Evolutionary conservation across 2,329 filamentous ascomycete species (phyloP), one percentile per base, ranked within the genome.

Genomic region (Phyllachora maydis): DNA sequence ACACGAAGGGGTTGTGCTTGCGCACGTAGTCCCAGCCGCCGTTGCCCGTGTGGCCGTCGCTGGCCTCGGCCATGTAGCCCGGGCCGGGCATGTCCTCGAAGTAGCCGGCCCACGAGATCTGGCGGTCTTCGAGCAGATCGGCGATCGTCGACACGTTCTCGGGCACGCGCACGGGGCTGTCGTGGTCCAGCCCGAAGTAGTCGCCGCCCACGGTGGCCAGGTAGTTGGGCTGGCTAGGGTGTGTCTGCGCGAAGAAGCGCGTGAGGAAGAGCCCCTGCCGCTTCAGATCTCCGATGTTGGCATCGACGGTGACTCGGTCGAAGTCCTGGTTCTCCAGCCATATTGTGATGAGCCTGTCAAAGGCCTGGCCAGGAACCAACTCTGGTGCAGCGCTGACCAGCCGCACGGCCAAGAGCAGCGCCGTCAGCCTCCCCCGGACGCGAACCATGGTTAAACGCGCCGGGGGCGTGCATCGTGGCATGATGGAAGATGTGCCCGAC

Each of bases 251-350:
- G 33, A 49, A 54, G 38, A 55, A 57, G 11, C 46, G 37, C 4
- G 47, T 50, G 21, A 56, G 42, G 10, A 50, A 31, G 28, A 59
- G 51, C 25, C 54, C 55, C 28, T 52, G 40, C 30, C 45, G 42
- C 29, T 43, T 47, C 19, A 59, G 36, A 19, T 47, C 47, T 15
- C 32, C 34, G 14, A 59, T 48, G 23, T 45, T 42, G 11, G 42
- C 22, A 29, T 59, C 48, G 5, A 39, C 32, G n/a, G 37, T 33
- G 6, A 51, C 51, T 30, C 50, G 46, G 16, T 36, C 38, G 24
- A 49, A 56, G 34, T 58, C 53, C 40, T 51, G 46, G 28, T 52
- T 53, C 37, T 52, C 50, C 13, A 54, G 43, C 48, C 49, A 54
- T 23, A 54, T 50, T 18, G 46, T 51, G 25, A 53, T 51, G 23